Evolutionary conservation across 2,329 filamentous ascomycete species (phyloP).

Genomic region (Emericellopsis cladophorae): DNA sequence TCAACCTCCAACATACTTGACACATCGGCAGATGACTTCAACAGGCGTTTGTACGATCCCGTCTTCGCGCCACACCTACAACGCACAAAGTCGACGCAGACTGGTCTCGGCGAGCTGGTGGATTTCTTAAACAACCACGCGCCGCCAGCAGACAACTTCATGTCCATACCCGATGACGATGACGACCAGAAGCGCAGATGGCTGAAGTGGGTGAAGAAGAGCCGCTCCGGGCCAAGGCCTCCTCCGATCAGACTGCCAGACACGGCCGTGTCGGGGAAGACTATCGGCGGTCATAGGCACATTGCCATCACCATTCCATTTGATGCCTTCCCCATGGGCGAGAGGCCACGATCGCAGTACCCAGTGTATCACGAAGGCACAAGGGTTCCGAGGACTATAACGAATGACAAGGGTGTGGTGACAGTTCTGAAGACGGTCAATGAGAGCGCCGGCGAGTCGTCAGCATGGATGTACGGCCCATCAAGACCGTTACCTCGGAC

Average conservation of each 20-base stretch:
- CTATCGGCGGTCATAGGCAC: conserved; percentile 38
- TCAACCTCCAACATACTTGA: conserved; percentile 3
- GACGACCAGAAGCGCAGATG: conserved; percentile 23
- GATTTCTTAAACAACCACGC: conserved; percentile 36
- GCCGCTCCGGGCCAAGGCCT: conserved; percentile 11
- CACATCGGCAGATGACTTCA: conserved; percentile 4
- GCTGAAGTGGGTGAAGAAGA: conserved; percentile 28
- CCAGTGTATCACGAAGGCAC: conserved; percentile 10
- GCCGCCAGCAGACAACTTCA: conserved; percentile 35
- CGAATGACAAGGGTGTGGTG: conserved; percentile 21
- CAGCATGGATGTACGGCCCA: background rate
- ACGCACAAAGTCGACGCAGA: conserved; percentile 6
- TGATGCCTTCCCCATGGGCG: conserved; percentile 30
- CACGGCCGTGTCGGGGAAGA: conserved; percentile 40
- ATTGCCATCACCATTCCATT: conserved; percentile 49
- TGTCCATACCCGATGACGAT: conserved; percentile 27
- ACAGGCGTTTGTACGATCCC: conserved; percentile 1
- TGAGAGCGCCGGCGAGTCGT: conserved; percentile 10
- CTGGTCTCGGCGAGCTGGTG: conserved; percentile 22
- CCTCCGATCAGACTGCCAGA: conserved; percentile 34
- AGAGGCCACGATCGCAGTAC: conserved; percentile 17
- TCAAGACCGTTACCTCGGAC: background rate
- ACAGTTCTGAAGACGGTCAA: conserved; percentile 19
- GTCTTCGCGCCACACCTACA: background rate
- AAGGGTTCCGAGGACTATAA: conserved; percentile 13